Conservation (phyloP, 2,329 filamentous ascomycete genomes). For the Aotearoamyces nothofagi region DNA sequence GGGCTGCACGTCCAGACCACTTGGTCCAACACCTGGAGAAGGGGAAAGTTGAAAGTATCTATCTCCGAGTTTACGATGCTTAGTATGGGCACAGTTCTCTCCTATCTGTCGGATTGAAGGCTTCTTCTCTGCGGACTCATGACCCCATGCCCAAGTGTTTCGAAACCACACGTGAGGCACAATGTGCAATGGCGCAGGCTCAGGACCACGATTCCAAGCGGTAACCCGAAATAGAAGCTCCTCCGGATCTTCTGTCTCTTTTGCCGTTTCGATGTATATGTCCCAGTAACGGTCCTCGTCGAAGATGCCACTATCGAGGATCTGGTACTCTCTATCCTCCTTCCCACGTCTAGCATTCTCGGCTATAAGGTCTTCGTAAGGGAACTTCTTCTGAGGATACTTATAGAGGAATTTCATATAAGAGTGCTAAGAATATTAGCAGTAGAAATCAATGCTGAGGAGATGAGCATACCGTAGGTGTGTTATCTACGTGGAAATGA, state of each 20-base stretch:
- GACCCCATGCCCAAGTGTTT: slow-evolving; percentile 94
- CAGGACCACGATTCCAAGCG: slow-evolving; percentile 87
- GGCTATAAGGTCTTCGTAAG: slow-evolving; percentile 74
- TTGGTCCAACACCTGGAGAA: slow-evolving; percentile 69
- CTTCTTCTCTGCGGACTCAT: slow-evolving; percentile 60
- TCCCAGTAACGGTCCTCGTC: slow-evolving; percentile 90
- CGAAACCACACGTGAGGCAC: slow-evolving; percentile 93
- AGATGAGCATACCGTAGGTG: slow-evolving; percentile 34
- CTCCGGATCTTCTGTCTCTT: slow-evolving; percentile 82
- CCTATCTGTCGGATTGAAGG: slow-evolving; percentile 56
- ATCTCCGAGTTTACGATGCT: slow-evolving; percentile 66
- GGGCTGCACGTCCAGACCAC: slow-evolving; percentile 71
- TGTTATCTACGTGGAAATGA: slow-evolving; percentile 94
- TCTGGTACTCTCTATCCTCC: slow-evolving; percentile 76
- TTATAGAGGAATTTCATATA: slow-evolving; percentile 99
- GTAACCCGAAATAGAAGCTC: slow-evolving; percentile 89
- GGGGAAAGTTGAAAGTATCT: slow-evolving; percentile 76
- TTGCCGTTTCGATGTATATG: slow-evolving; percentile 91
- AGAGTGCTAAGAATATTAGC: slow-evolving; percentile 56
- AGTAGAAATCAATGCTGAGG: slow-evolving; percentile 7
- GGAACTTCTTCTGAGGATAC: slow-evolving; percentile 82
- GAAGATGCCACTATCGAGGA: slow-evolving; percentile 79
- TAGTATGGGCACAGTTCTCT: slow-evolving; percentile 58
- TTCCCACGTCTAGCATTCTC: slow-evolving; percentile 69
- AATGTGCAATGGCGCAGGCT: slow-evolving; percentile 83